These are phyloP conservation scores for Annulohypoxylon bovei DNA, from an alignment of 495 filamentous ascomycete species.

Conservation along the genomic window DNA sequence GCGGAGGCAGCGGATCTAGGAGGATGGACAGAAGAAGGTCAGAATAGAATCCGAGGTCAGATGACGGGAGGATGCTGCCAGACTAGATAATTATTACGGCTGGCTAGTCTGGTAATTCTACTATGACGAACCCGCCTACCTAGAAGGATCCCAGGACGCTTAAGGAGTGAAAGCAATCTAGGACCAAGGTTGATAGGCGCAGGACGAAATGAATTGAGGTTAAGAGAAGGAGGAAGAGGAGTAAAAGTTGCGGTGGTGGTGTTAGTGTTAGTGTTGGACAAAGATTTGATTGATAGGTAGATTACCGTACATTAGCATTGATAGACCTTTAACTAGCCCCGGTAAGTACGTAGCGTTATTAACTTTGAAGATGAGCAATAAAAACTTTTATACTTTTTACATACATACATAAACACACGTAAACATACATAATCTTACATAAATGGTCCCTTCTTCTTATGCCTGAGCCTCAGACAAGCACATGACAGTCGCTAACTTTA, in stretches of 20 bases:
- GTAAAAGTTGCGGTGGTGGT: slow-evolving; percentile 19
- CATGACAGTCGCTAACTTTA: slow-evolving; percentile 29
- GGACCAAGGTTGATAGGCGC: slow-evolving; percentile 10
- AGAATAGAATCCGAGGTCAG: slow-evolving; percentile 12
- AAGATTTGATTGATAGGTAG: slow-evolving; percentile 17
- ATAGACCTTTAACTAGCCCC: slow-evolving; percentile 12
- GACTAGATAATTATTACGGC: slow-evolving; percentile 17
- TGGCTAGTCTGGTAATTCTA: slow-evolving; percentile 3
- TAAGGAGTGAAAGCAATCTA: slow-evolving; percentile 49
- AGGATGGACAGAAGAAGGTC: neutral
- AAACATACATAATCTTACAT: neutral
- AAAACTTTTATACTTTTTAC: slow-evolving; percentile 19
- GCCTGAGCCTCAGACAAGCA: neutral
- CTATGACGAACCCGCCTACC: slow-evolving; percentile 15
- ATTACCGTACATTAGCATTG: slow-evolving; percentile 13
- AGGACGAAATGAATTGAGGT: slow-evolving; percentile 5
- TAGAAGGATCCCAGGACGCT: slow-evolving; percentile 38
- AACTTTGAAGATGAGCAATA: slow-evolving; percentile 21
- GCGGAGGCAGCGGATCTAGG: neutral
- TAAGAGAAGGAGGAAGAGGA: slow-evolving; percentile 28
- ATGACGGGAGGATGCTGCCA: slow-evolving; percentile 4
- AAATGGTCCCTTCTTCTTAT: slow-evolving; percentile 15
- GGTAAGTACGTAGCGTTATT: slow-evolving; percentile 12
- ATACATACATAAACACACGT: neutral
- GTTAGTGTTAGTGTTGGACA: slow-evolving; percentile 9